Evolutionary conservation across 2,329 filamentous ascomycete genomes (phyloP), one percentile per base, ranked within the genome.

Genomic region (Monilinia laxa): DNA sequence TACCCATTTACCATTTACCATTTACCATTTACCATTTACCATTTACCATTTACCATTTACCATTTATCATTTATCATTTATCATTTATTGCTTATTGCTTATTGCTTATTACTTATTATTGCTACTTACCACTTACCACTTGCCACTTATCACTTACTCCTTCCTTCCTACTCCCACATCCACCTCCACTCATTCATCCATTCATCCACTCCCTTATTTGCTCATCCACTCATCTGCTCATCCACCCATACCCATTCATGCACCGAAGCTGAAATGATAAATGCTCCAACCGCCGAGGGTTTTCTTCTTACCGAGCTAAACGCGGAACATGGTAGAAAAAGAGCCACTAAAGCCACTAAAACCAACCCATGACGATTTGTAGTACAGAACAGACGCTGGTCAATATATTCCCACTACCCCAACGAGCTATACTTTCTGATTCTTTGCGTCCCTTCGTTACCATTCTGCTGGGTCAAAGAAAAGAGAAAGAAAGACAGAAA

Each of bases 381-480:
- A 73, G 68, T 65, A 65, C 68, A 31, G 64, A 51, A 69, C 69
- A 71, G 70, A 67, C 69, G 69, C 71, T 71, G 70, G 66, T 73
- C 70, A 74, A 75, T 74, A 75, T 75, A 74, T 65, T 47, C 73
- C 72, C 72, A 70, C 69, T 68, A 69, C 68, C 73, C 73, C 73
- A 70, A 74, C 74, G 70, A 64, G 65, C 68, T 62, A 53, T 64
- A 62, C 28, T 31, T 28, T 51, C n/a, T 38, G 25, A 66, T 68
- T 71, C 67, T 71, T 68, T 74, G 69, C 72, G 68, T 71, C 67
- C 45, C 45, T 73, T 67, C 71, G 73, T 69, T 75, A 75, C 73
- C 74, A 72, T 65, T 59, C 68, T 59, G 66, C 72, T 73, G 74
- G 74, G 71, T 68, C 68, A 67, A 65, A 60, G 20, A 51, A 35